Evolutionary conservation across 2,329 filamentous ascomycete species (phyloP), one percentile per base, ranked within the genome.

Genomic region (Fusarium clavum): DNA sequence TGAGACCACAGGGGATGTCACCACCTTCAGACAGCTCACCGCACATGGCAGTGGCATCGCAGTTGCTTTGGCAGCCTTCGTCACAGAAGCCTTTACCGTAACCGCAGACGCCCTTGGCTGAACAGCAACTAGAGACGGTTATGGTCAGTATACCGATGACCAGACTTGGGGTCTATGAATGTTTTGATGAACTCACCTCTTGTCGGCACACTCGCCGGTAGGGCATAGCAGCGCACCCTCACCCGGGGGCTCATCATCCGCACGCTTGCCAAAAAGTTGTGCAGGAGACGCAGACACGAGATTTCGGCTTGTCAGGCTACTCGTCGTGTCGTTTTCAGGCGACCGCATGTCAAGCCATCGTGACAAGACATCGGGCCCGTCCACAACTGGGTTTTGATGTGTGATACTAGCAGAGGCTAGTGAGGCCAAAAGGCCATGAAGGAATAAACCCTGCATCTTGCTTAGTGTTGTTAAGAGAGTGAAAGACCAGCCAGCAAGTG

Each of bases 21-120:
- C 66, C 74, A 24, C 62, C 62, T 6, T 57, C 72, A 57, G 41
- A 72, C 25, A 61, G 60, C 12, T 46, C 64, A 18, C 78, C 79
- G 56, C 79, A 81, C 70, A 77, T 75, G 25, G 79, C 77, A 11
- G 64, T 73, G 5, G 79, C 75, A 43, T 77, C 67, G 41, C 74
- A 66, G 14, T 67, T 51, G 24, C 30, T 47, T 14, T 40, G 24
- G 11, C 58, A 63, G 25, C 34, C 45, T 14, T 47, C 18, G 13
- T 47, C 66, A n/a, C 54, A 69, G 27, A 57, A 46, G 6, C 27
- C 44, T 8, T 51, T 16, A 1, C 58, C 57, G 10, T 67, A 63
- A 4, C 62, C 53, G 11, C 58, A 67, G 11, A 54, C 46, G 6
- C 27, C 46, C 6, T 48, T 30, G 27, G 46, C 25, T 2, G 27